A percentile compares a stretch with the other conserved stretches of the same genome.
These are phyloP conservation scores for Myochromella boudieri DNA, from an alignment of 768 basidiomycete genomes.

Conservation along the genomic window DNA sequence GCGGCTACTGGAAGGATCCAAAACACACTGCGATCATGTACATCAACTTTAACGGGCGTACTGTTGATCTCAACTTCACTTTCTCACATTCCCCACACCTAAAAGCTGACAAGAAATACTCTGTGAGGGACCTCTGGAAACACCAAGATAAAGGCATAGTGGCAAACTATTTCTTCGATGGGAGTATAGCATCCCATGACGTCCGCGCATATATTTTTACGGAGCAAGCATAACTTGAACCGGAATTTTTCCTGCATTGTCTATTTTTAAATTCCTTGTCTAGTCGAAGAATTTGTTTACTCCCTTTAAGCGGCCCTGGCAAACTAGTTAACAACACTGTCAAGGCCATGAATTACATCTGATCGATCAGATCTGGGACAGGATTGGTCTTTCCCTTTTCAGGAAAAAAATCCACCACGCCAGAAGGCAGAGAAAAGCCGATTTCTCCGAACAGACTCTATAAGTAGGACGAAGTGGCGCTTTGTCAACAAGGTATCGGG, in stretches of 20 bases:
- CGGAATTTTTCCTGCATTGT: not conserved
- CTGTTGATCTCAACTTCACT: slow-evolving; percentile 28
- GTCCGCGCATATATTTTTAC: slow-evolving; percentile 28
- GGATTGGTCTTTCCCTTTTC: not conserved
- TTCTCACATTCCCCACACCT: slow-evolving; percentile 27
- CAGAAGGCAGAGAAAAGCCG: not conserved
- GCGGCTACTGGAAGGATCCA: slow-evolving; percentile 24
- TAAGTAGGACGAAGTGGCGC: slow-evolving; percentile 1
- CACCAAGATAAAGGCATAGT: slow-evolving; percentile 25
- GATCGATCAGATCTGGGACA: not conserved
- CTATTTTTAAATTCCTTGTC: not conserved
- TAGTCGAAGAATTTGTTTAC: not conserved
- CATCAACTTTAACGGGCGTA: slow-evolving; percentile 28
- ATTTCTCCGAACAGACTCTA: not conserved
- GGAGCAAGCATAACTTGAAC: slow-evolving; percentile 17
- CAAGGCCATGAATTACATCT: too few species aligned
- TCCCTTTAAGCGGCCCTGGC: not conserved
- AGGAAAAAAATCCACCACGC: slow-evolving; percentile 2
- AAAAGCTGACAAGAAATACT: slow-evolving; percentile 23
- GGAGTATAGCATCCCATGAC: slow-evolving; percentile 25
- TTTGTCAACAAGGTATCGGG: not conserved
- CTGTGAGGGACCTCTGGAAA: slow-evolving; percentile 27
- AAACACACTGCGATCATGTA: slow-evolving; percentile 29
- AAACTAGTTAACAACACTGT: not conserved
- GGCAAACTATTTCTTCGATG: slow-evolving; percentile 25